A percentile compares a stretch with the other conserved stretches of the same genome.
Conservation (phyloP, 1,284 basidiomycete genomes). For the Austroboletus niveus region DNA sequence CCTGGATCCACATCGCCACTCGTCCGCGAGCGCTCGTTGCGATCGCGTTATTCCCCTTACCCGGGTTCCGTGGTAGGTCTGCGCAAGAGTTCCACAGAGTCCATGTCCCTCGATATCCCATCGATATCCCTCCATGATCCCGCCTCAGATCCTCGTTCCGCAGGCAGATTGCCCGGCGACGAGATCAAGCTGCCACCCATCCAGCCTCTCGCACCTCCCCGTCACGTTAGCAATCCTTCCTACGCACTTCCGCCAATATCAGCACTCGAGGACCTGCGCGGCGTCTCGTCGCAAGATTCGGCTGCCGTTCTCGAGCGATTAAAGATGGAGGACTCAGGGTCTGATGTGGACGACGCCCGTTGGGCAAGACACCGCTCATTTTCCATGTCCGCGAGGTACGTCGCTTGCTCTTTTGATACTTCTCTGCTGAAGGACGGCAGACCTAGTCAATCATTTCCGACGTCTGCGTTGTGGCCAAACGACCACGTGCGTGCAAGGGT, state of each 20-base stretch:
- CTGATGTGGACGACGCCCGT: constrained; percentile 20
- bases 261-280: constrained; percentile 56
- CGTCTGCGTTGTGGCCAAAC: constrained; percentile 25
- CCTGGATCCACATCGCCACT: constrained; percentile 32
- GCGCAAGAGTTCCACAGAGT: constrained; percentile 28
- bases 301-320: constrained; percentile 61
- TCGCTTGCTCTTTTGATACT: background rate
- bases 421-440: constrained; percentile 14
- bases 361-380: constrained; percentile 37
- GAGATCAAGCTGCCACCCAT: constrained; percentile 55
- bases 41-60: constrained; percentile 44
- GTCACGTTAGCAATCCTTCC: constrained; percentile 30
- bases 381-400: constrained; percentile 27
- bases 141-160: constrained; percentile 19
- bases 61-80: constrained; percentile 30
- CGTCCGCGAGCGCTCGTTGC: constrained; percentile 27
- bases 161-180: constrained; percentile 30
- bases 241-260: constrained; percentile 68
- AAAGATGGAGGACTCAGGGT: constrained; percentile 44
- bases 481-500: constrained; percentile 16
- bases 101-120: constrained; percentile 46
- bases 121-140: constrained; percentile 33
- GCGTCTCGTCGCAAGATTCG: constrained; percentile 52
- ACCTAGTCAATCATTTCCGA: constrained; percentile 21
- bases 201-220: constrained; percentile 35